Conservation (phyloP, 2,329 filamentous ascomycete species). For the Pyricularia sp. region DNA sequence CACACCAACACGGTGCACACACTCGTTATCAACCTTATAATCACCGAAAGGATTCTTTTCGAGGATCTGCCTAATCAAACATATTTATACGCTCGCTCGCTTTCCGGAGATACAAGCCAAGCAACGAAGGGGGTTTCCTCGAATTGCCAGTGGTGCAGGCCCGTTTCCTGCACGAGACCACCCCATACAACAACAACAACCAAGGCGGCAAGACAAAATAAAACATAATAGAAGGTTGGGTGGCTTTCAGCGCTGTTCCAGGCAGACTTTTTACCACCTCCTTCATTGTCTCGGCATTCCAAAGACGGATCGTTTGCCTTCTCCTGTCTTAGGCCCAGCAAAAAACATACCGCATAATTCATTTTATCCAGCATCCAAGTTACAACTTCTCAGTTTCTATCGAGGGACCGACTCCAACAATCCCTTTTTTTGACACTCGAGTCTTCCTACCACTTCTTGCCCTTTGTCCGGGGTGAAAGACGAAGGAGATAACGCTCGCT, state of each 20-base stretch:
- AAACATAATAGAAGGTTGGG: background rate
- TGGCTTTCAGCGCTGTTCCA: background rate
- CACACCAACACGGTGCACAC: background rate
- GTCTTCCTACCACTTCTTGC: background rate
- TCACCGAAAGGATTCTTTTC: background rate
- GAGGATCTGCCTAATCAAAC: background rate
- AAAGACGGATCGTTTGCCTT: background rate
- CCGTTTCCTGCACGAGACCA: background rate
- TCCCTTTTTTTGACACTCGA: background rate
- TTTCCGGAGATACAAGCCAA: background rate
- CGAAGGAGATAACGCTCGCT: background rate
- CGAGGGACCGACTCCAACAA: background rate
- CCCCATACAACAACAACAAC: background rate
- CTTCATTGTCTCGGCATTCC: background rate
- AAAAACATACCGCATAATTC: background rate
- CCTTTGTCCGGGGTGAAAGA: background rate
- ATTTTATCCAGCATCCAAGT: background rate
- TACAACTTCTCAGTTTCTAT: background rate
- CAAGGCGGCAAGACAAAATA: background rate
- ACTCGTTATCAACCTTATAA: background rate
- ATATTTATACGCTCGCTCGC: background rate
- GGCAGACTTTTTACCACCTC: background rate
- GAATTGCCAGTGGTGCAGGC: background rate
- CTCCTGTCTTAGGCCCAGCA: background rate
- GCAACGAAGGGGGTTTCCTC: background rate